phyloP scores from a whole-genome alignment of 805 yeast species.

The Teunomyces barrocoloradensis region DNA sequence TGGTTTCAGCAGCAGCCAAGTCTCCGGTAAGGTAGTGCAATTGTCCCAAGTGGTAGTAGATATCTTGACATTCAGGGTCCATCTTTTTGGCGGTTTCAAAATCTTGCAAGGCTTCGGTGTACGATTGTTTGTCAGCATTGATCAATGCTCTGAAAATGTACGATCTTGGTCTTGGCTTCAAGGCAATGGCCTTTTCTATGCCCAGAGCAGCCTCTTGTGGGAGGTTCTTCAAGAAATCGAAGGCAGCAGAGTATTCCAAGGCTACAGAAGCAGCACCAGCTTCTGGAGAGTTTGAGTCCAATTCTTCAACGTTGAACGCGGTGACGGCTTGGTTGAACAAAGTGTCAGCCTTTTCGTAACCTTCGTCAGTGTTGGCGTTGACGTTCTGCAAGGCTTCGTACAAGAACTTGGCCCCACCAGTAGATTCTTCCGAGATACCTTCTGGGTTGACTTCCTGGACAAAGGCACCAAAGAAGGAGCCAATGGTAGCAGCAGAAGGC shows the following conservation, averaged over 20 bases:
- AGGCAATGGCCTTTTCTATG: constrained; percentile 61
- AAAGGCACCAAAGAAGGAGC: constrained; percentile 89
- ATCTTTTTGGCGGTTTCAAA: constrained; percentile 69
- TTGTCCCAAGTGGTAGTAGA: constrained; percentile 94
- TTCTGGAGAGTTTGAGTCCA: constrained; percentile 32
- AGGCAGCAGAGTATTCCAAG: constrained; percentile 78
- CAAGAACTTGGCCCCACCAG: constrained; percentile 60
- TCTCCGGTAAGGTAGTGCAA: constrained; percentile 78
- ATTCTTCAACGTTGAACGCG: constrained; percentile 36
- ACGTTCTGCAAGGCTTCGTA: constrained; percentile 62
- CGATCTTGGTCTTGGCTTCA: constrained; percentile 77
- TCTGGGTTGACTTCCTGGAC: constrained; percentile 52
- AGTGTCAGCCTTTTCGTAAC: constrained; percentile 61
- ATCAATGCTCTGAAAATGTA: constrained; percentile 80
- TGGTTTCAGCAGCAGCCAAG: constrained; percentile 64
- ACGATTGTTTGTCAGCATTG: constrained; percentile 73
- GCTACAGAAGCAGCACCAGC: constrained; percentile 61
- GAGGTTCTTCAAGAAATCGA: constrained; percentile 78
- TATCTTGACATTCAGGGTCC: constrained; percentile 73
- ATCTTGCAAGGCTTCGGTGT: constrained; percentile 56
- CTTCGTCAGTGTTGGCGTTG: constrained; percentile 49
- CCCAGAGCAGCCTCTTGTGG: constrained; percentile 60
- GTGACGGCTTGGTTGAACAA: constrained; percentile 58
- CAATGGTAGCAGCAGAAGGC: constrained; percentile 80
- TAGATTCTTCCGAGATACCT: constrained; percentile 48